Percentiles rank a stretch among this genome's conserved stretches.
These are phyloP conservation scores for Hyphochytrium catenoides DNA, from an alignment of 352 stramenopile genomes.

Conservation along the genomic window DNA sequence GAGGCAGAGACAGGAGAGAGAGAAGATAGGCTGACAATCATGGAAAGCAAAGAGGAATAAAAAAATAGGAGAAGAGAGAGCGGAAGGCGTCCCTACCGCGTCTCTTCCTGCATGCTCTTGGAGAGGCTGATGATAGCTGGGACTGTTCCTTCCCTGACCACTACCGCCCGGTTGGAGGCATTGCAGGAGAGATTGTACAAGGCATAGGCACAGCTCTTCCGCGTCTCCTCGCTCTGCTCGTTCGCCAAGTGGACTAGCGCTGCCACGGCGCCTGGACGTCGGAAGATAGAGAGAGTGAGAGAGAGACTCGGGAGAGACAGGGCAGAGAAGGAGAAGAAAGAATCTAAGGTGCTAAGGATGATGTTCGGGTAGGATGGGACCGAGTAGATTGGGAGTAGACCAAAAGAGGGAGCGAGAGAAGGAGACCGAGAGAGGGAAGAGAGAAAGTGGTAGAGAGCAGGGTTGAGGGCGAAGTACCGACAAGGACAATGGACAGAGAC, in stretches of 20 bases:
- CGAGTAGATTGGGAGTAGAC: too few species aligned
- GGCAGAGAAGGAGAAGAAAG: too few species aligned
- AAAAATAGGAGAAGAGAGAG: neutral
- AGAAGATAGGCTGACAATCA: constrained; percentile 26
- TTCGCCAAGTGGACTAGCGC: constrained; percentile 33
- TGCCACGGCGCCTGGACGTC: constrained; percentile 30
- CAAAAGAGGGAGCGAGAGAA: too few species aligned
- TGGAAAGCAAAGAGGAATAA: constrained; percentile 11
- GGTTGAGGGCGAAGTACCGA: too few species aligned
- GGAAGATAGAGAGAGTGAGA: too few species aligned
- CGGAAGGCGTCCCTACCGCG: neutral
- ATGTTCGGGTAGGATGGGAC: too few species aligned
- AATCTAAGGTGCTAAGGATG: too few species aligned
- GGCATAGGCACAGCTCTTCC: constrained; percentile 30
- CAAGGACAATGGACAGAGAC: too few species aligned
- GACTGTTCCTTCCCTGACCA: constrained; percentile 24
- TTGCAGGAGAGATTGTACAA: constrained; percentile 36
- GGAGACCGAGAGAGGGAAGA: too few species aligned
- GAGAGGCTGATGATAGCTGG: constrained; percentile 26
- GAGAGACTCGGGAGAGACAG: too few species aligned
- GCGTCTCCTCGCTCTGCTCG: constrained; percentile 18
- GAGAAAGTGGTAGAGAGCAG: too few species aligned
- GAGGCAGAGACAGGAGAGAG: too few species aligned
- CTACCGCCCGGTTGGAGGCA: constrained; percentile 16
- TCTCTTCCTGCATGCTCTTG: constrained; percentile 6